phyloP scores from a whole-genome alignment of 495 filamentous ascomycete genomes.

The Patellaria atrata region DNA sequence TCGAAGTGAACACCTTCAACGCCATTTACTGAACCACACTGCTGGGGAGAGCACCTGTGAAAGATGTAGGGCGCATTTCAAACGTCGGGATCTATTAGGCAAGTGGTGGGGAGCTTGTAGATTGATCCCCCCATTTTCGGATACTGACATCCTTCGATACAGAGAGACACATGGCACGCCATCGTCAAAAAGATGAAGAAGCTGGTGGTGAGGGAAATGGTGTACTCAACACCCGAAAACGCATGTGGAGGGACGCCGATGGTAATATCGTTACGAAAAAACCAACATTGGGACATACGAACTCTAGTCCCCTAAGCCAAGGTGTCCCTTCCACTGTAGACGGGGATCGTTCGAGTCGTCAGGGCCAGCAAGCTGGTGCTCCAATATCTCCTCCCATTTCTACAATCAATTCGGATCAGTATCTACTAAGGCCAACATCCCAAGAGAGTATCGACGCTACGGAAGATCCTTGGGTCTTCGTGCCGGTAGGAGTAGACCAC shows the following conservation, averaged over 20 bases:
- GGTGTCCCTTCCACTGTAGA: no score
- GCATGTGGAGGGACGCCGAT: slow-evolving; percentile 41
- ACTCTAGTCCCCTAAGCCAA: no score
- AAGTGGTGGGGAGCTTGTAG: slow-evolving; percentile 7
- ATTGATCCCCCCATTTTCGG: slow-evolving; percentile 2
- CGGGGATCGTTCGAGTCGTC: no score
- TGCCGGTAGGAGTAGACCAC: no score
- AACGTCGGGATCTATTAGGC: slow-evolving; percentile 41
- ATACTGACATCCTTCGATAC: slow-evolving; percentile 12
- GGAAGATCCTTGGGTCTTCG: no score
- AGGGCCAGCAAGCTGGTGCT: slow-evolving; percentile 2
- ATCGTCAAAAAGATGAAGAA: slow-evolving; percentile 45
- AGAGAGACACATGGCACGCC: slow-evolving; percentile 46
- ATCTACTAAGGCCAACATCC: no score
- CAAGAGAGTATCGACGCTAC: no score
- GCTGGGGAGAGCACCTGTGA: slow-evolving; percentile 40
- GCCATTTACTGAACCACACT: slow-evolving; percentile 43
- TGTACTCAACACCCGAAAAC: slow-evolving; percentile 44
- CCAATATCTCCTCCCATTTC: slow-evolving; percentile 19
- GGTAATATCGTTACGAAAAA: slow-evolving; percentile 38
- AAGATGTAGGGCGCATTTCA: slow-evolving; percentile 43
- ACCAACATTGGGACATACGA: slow-evolving; percentile 5
- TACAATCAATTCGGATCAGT: slow-evolving; percentile 11
- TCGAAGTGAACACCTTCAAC: slow-evolving; percentile 43
- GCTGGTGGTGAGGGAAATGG: slow-evolving; percentile 44